A percentile compares a stretch with the other conserved stretches of the same genome.
Evolutionary conservation across 1,139 yeast species (phyloP).

Genomic region (Diutina ranongensis): DNA sequence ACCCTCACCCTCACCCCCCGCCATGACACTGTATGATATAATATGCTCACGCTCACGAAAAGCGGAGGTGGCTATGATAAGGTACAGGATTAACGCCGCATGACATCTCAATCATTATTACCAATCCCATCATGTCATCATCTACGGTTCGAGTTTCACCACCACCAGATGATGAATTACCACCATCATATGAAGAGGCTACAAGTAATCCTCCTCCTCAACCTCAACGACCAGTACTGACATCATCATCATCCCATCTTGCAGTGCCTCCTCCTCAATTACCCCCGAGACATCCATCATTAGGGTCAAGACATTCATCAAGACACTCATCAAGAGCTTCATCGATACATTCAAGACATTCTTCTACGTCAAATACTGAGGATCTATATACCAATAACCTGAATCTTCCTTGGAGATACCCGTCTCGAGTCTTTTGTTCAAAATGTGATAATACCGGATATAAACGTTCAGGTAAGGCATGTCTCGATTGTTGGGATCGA

Average conservation of each 20-base stretch:
- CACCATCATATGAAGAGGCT: slow-evolving; percentile 15
- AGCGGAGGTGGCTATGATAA: too few relatives aligned
- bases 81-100: too few relatives aligned
- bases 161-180: slow-evolving; percentile 7
- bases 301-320: too few relatives aligned
- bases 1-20: too few relatives aligned
- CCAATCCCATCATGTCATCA: too few relatives aligned
- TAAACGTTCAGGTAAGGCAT: slow-evolving; percentile 21
- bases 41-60: too few relatives aligned
- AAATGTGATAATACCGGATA: slow-evolving; percentile 34
- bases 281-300: slow-evolving; percentile 7
- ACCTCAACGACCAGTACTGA: not conserved
- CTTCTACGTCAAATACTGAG: too few relatives aligned
- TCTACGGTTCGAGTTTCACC: too few relatives aligned
- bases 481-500: slow-evolving; percentile 26
- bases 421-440: slow-evolving; percentile 24
- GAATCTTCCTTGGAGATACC: slow-evolving; percentile 44
- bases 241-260: not conserved
- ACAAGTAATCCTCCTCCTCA: slow-evolving; percentile 8
- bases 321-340: too few relatives aligned
- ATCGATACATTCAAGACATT: not conserved
- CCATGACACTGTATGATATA: too few relatives aligned
- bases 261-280: not conserved
- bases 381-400: slow-evolving; percentile 13
- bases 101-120: too few relatives aligned